phyloP scores from a whole-genome alignment of 192 early-diverging fungal species.

The Bifiguratus adelaidae region DNA sequence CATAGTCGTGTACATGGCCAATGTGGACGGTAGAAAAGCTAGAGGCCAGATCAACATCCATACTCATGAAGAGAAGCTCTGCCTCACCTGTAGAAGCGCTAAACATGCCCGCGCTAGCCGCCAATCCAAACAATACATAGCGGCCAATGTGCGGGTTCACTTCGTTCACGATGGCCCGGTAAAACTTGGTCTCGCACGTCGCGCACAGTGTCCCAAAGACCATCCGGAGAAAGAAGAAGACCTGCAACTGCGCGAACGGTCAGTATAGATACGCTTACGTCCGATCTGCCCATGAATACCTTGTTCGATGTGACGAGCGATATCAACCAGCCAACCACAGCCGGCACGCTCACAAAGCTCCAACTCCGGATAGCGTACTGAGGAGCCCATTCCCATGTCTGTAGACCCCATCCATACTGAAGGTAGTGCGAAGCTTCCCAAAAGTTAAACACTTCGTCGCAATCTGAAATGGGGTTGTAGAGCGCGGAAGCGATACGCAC shows the following conservation, averaged over 20 bases:
- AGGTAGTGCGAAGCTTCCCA: slow-evolving; percentile 93
- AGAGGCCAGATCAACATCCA: not conserved
- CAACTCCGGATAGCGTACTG: slow-evolving; percentile 84
- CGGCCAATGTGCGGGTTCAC: slow-evolving; percentile 57
- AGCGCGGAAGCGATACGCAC: slow-evolving; percentile 41
- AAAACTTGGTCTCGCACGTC: slow-evolving; percentile 60
- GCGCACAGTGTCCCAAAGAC: slow-evolving; percentile 50
- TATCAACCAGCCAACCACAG: slow-evolving; percentile 26
- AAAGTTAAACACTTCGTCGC: slow-evolving; percentile 91
- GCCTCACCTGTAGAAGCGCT: slow-evolving; percentile 60
- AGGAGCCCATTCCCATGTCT: slow-evolving; percentile 97
- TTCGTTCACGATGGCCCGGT: slow-evolving; percentile 42
- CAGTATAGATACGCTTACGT: slow-evolving; percentile 1
- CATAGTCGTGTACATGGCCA: slow-evolving; percentile 81
- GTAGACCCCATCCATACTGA: slow-evolving; percentile 71
- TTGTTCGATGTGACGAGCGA: slow-evolving; percentile 27
- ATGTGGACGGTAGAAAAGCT: slow-evolving; percentile 84
- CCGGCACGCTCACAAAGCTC: slow-evolving; percentile 59
- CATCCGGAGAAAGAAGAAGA: slow-evolving; percentile 68
- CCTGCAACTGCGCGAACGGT: slow-evolving; percentile 36
- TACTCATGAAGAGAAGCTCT: not conserved
- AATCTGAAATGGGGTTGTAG: slow-evolving; percentile 55
- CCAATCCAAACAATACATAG: slow-evolving; percentile 48
- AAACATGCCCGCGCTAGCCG: slow-evolving; percentile 79
- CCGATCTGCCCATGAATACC: slow-evolving; percentile 8